Evolutionary conservation across 2,329 filamentous ascomycete genomes (phyloP).

Genomic region (Aschersonia sp.): DNA sequence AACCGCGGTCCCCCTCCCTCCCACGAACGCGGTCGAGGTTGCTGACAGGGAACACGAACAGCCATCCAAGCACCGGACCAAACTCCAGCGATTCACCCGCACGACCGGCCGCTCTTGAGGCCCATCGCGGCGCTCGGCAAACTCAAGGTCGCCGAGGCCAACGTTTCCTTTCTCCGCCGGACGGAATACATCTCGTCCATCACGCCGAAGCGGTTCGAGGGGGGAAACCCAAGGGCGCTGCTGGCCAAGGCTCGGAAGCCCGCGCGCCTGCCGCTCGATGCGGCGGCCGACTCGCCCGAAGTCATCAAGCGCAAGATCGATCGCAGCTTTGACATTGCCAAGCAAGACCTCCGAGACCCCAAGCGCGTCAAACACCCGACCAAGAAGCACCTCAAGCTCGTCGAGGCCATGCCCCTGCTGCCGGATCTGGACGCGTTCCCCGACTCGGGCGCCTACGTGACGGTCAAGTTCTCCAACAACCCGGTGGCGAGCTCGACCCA

Average conservation of each 20-base stretch:
- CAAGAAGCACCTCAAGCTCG: conserved; percentile 41
- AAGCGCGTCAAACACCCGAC: conserved; percentile 41
- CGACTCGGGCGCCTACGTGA: conserved; percentile 54
- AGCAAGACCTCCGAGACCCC: conserved; percentile 37
- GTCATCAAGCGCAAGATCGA: conserved; percentile 56
- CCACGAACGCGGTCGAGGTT: neutral
- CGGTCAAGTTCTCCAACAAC: conserved; percentile 54
- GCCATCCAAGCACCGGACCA: conserved; percentile 71
- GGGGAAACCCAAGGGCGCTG: conserved; percentile 26
- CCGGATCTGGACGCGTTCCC: conserved; percentile 56
- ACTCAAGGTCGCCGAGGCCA: conserved; percentile 57
- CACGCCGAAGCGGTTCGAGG: conserved; percentile 32
- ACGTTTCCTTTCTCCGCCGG: conserved; percentile 84
- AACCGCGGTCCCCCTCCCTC: too few species aligned
- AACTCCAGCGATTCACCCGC: conserved; percentile 59
- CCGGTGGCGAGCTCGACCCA: conserved; percentile 35
- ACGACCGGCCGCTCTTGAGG: conserved; percentile 71
- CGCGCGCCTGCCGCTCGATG: conserved; percentile 36
- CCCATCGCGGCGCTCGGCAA: conserved; percentile 77
- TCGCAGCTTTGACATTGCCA: conserved; percentile 41
- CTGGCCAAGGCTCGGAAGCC: conserved; percentile 18
- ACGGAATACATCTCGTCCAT: conserved; percentile 83
- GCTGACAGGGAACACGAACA: conserved; percentile 17
- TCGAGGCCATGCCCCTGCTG: conserved; percentile 45
- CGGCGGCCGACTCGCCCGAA: conserved; percentile 46